These are phyloP conservation scores for Besnoitia besnoiti DNA, from an alignment of 169 alveolate genomes.

Conservation along the genomic window DNA sequence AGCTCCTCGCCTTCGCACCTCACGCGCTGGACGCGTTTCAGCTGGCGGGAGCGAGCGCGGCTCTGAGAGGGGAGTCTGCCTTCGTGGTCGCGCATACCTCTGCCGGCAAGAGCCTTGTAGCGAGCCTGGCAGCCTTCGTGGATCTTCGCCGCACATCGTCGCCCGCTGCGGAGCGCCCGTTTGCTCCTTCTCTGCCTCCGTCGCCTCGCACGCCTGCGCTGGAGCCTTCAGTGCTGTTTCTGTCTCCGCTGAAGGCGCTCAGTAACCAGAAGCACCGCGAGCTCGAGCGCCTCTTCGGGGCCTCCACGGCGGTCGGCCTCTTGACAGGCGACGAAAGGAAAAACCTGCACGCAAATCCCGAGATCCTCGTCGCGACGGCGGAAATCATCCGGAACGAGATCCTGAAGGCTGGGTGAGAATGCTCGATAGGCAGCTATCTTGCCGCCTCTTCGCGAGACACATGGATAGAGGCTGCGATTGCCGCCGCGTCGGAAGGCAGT, in stretches of 20 bases:
- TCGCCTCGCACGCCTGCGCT: neutral
- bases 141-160: conserved; percentile 75
- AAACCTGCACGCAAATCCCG: conserved; percentile 90
- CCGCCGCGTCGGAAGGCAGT: no score
- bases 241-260: conserved; percentile 97
- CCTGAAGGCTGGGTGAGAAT: neutral
- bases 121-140: conserved; percentile 95
- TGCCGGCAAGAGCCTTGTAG: conserved; percentile 98
- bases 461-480: no score
- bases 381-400: conserved; percentile 94
- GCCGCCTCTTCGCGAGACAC: no score
- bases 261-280: conserved; percentile 95
- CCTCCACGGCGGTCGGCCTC: conserved; percentile 90
- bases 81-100: conserved; percentile 98
- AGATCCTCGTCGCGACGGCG: conserved; percentile 95
- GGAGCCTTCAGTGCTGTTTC: conserved; percentile 90
- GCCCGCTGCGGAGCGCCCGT: neutral
- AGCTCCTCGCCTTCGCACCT: neutral
- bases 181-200: neutral
- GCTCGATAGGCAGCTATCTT: no score
- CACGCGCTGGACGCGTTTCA: conserved; percentile 1
- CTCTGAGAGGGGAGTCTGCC: conserved; percentile 7
- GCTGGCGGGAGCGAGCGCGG: neutral
- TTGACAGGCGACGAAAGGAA: conserved; percentile 94
- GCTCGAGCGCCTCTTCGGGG: conserved; percentile 70